Conservation (phyloP, 805 yeast genomes). For the Priceomyces haplophilus region DNA sequence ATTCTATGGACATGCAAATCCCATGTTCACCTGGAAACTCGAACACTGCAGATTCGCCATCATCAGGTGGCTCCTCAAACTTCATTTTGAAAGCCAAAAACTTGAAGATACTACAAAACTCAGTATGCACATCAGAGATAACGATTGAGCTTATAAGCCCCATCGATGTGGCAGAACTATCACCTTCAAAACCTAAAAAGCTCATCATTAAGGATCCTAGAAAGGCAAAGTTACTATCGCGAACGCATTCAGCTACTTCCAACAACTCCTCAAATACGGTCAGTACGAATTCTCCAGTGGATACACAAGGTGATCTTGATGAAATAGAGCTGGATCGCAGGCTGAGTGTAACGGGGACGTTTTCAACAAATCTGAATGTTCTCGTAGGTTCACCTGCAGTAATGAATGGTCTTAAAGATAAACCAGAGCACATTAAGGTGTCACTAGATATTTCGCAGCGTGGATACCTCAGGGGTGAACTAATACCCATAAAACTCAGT, state of each 20-base stretch:
- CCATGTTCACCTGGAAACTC: slow-evolving; percentile 12
- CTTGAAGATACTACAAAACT: slow-evolving; percentile 23
- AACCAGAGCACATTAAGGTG: slow-evolving; percentile 34
- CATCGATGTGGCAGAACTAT: slow-evolving; percentile 64
- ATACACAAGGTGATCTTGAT: slow-evolving; percentile 6
- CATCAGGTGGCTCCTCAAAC: slow-evolving; percentile 8
- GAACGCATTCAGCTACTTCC: slow-evolving; percentile 35
- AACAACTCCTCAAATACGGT: slow-evolving; percentile 30
- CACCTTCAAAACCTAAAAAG: slow-evolving; percentile 63
- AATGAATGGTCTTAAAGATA: background rate
- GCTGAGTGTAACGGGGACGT: background rate
- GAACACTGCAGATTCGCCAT: slow-evolving; percentile 9
- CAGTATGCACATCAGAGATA: slow-evolving; percentile 50
- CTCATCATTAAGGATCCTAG: slow-evolving; percentile 59
- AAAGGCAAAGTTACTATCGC: slow-evolving; percentile 20
- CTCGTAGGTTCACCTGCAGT: slow-evolving; percentile 5
- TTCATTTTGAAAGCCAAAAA: slow-evolving; percentile 22
- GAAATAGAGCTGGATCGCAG: background rate
- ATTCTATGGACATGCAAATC: slow-evolving; percentile 14
- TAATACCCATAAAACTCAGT: slow-evolving; percentile 65
- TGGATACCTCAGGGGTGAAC: slow-evolving; percentile 79
- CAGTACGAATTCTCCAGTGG: slow-evolving; percentile 28
- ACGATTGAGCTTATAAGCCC: slow-evolving; percentile 65
- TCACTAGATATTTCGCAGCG: slow-evolving; percentile 45
- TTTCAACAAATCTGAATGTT: slow-evolving; percentile 3